Base-by-base conservation (phyloP, 2,329 filamentous ascomycete species). In the Calonectria pteridis region DNA sequence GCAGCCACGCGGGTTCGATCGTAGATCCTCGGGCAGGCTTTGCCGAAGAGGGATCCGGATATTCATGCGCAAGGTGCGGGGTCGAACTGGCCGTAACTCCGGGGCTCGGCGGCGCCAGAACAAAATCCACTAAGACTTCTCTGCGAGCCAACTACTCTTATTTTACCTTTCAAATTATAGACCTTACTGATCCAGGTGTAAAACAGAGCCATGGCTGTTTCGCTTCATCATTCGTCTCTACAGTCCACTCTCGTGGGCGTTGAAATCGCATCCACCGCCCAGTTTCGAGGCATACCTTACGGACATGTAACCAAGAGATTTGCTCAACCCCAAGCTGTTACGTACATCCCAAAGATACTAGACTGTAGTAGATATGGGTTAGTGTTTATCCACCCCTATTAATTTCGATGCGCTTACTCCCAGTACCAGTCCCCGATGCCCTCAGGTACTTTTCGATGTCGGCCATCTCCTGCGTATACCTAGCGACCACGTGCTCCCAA, bases 401-500 rank as follows among this genome's bases (percentile, higher is more conserved):
- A 5, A 6, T 13, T 33, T 29, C 28, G 6, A 62, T 18, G 14
- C 10, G 9, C 40, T 40, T 43, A 59, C n/a, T 26, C n/a, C 14
- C 20, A 3, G n/a, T 4, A 7, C 13, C n/a, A 86, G 85, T n/a
- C 85, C 86, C 4, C 81, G 82, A 75, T 87, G 86, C 58, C 86
- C 86, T 10, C 86, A 87, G 63, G 79, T 81, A 6, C 75, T 82
- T 31, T 75, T 86, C 2, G 86, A 87, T 63, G 82, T 87, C 5
- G 82, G 85, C 23, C 83, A 87, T 77, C 76, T 87, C 37, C 81
- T 87, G 62, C 85, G 86, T 20, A 83, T 87, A 16, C 86, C 86
- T 0, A 81, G 83, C 46, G 80, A 83, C 31, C 77, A 79, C n/a
- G 29, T 29, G 3, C 46, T 79, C 7, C 74, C 73, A 3, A 4